These are phyloP conservation scores for Staphylotrichum longicolle DNA, from an alignment of 495 filamentous ascomycete genomes.

Conservation along the genomic window DNA sequence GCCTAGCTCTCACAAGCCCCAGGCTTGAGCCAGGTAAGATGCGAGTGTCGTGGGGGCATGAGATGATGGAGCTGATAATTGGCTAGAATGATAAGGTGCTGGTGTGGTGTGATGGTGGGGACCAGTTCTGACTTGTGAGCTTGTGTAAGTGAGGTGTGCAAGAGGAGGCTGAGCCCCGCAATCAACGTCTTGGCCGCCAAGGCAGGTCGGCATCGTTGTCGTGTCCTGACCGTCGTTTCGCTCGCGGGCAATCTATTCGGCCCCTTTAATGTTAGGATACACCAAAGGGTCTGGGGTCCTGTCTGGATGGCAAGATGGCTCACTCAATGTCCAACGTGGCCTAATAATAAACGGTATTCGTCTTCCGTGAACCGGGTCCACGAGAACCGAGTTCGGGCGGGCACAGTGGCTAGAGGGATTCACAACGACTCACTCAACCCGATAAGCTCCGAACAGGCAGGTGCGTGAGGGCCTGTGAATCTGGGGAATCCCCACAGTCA, in stretches of 20 bases:
- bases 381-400: not conserved
- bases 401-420: constrained; percentile 6
- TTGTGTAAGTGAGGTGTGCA: constrained; percentile 7
- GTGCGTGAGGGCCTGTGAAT: constrained; percentile 1
- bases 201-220: not conserved
- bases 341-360: too few relatives aligned
- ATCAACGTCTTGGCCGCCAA: constrained; percentile 8
- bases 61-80: constrained; percentile 15
- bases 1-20: not conserved
- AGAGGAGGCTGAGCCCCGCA: constrained; percentile 17
- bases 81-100: constrained; percentile 21
- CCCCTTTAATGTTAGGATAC: too few relatives aligned
- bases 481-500: constrained; percentile 21
- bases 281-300: too few relatives aligned
- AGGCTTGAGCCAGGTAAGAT: not conserved
- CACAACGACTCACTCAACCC: not conserved
- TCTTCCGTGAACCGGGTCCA: too few relatives aligned
- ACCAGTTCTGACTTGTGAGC: not conserved
- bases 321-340: too few relatives aligned
- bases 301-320: too few relatives aligned
- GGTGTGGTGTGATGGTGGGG: constrained; percentile 18
- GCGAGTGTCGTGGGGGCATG: constrained; percentile 25
- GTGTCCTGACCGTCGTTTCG: not conserved
- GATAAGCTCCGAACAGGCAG: constrained; percentile 19
- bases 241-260: not conserved